Conservation (phyloP, 2,329 filamentous ascomycete genomes). For the Hirsutella rhossiliensis region DNA sequence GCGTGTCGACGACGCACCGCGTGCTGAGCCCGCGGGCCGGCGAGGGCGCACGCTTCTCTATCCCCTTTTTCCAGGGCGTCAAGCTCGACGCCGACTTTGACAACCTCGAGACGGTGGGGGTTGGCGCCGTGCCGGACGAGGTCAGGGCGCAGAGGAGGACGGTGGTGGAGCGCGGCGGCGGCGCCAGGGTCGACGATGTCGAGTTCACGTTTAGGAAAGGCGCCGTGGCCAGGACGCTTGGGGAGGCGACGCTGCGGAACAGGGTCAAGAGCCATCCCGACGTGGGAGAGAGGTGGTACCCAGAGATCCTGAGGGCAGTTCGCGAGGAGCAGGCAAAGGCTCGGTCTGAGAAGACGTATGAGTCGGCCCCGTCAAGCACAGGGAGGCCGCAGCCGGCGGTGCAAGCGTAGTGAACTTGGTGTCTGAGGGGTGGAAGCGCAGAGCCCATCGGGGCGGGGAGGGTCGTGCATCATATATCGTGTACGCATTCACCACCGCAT, state of each 20-base stretch:
- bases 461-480: background rate
- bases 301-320: constrained; percentile 46
- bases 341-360: constrained; percentile 11
- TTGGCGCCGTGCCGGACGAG: constrained; percentile 45
- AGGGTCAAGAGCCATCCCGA: constrained; percentile 78
- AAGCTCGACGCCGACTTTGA: constrained; percentile 70
- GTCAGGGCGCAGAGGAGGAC: constrained; percentile 49
- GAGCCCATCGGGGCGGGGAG: background rate
- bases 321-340: constrained; percentile 42
- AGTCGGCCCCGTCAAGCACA: background rate
- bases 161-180: constrained; percentile 44
- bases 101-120: constrained; percentile 52
- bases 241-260: constrained; percentile 77
- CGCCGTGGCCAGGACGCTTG: constrained; percentile 52
- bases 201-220: constrained; percentile 77
- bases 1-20: constrained; percentile 69
- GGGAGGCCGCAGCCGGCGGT: background rate
- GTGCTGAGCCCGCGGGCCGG: constrained; percentile 64
- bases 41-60: constrained; percentile 60
- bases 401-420: background rate
- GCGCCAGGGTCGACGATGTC: constrained; percentile 57
- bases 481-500: constrained; percentile 6
- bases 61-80: constrained; percentile 85
- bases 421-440: background rate
- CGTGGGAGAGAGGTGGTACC: constrained; percentile 73